These are phyloP conservation scores for Trichoderma virens DNA, from an alignment of 495 filamentous ascomycete species.

Conservation along the genomic window DNA sequence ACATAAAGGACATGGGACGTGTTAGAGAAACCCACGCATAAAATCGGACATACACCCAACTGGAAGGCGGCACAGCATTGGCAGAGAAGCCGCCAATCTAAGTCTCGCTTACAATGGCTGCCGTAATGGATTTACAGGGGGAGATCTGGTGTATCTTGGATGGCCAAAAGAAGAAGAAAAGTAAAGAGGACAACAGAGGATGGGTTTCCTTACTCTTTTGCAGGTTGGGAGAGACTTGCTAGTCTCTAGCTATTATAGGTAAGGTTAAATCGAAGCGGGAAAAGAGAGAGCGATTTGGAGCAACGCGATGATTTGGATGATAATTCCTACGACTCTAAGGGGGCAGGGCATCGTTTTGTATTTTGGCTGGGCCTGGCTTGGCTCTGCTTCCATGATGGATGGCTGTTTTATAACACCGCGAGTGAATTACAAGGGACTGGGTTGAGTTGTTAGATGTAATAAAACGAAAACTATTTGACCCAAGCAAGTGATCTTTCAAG, in stretches of 20 bases:
- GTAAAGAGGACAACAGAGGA: no score
- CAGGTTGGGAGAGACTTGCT: neutral
- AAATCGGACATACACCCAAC: neutral
- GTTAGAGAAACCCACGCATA: neutral
- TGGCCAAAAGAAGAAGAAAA: no score
- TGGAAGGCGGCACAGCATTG: neutral
- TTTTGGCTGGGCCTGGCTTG: neutral
- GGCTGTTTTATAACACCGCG: constrained; percentile 6
- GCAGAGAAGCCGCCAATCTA: neutral
- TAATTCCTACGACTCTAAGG: neutral
- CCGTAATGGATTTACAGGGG: neutral
- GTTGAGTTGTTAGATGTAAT: neutral
- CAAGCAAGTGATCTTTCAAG: neutral
- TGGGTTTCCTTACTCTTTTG: no score
- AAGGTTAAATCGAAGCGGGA: neutral
- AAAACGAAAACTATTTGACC: neutral
- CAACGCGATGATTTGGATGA: neutral
- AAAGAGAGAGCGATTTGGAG: neutral
- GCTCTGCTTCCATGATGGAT: neutral
- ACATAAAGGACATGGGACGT: neutral
- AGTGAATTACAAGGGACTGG: neutral
- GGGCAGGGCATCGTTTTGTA: neutral
- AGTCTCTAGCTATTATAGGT: neutral
- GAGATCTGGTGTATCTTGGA: neutral
- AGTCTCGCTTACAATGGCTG: neutral